These are phyloP conservation scores for Halenospora varia DNA, from an alignment of 495 filamentous ascomycete genomes.

Conservation along the genomic window DNA sequence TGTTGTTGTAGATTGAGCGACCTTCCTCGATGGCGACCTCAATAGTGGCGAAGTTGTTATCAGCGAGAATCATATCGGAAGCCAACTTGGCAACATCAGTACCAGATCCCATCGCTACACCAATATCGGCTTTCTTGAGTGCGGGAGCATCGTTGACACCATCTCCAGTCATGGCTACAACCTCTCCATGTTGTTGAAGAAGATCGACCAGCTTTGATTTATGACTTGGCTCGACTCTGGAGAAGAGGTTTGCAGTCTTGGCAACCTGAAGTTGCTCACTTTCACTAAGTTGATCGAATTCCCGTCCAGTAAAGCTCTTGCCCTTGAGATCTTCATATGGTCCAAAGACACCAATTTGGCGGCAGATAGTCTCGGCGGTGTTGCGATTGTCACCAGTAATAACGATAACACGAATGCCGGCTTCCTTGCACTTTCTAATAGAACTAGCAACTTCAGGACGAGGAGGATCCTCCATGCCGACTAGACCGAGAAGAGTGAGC, in stretches of 20 bases:
- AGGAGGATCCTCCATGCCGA: slow-evolving; percentile 96
- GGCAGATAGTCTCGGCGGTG: slow-evolving; percentile 96
- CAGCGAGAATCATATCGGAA: slow-evolving; percentile 97
- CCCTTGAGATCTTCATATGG: slow-evolving; percentile 75
- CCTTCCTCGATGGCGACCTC: slow-evolving; percentile 95
- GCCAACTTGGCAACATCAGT: slow-evolving; percentile 97
- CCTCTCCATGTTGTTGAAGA: slow-evolving; percentile 86
- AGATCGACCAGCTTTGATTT: slow-evolving; percentile 96
- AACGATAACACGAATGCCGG: slow-evolving; percentile 95
- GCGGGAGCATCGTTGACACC: slow-evolving; percentile 99
- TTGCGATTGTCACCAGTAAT: slow-evolving; percentile 98
- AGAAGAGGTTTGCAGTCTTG: slow-evolving; percentile 86
- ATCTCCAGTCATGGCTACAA: slow-evolving; percentile 99
- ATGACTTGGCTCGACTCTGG: slow-evolving; percentile 92
- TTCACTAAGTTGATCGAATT: slow-evolving; percentile 85
- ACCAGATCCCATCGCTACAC: slow-evolving; percentile 97
- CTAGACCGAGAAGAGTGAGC: slow-evolving; percentile 89
- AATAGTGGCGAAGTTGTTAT: slow-evolving; percentile 99
- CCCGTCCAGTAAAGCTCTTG: slow-evolving; percentile 92
- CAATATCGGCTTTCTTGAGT: slow-evolving; percentile 97
- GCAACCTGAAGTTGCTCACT: slow-evolving; percentile 77
- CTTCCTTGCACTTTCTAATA: slow-evolving; percentile 83
- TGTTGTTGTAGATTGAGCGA: slow-evolving; percentile 99
- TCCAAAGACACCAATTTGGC: slow-evolving; percentile 92
- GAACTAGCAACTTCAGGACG: slow-evolving; percentile 87